Conservation (phyloP, 2,329 filamentous ascomycete species). For the Trichoderma gracile region DNA sequence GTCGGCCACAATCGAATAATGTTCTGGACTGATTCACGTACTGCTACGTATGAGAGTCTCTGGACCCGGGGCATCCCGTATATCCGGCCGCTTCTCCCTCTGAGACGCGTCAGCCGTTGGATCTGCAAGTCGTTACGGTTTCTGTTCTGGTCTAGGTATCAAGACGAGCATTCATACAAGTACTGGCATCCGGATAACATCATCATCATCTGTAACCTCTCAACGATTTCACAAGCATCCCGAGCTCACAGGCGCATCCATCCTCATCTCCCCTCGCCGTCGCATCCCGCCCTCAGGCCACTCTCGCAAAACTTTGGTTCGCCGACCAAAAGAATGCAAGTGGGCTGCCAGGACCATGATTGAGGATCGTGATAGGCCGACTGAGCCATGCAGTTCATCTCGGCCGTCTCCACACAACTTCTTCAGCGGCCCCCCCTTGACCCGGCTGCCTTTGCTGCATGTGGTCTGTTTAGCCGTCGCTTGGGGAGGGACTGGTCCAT, state of each 20-base stretch:
- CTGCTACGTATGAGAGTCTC: neutral
- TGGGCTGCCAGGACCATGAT: neutral
- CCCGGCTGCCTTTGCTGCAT: neutral
- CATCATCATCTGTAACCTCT: neutral
- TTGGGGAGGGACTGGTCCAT: neutral
- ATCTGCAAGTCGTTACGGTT: neutral
- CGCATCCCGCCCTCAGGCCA: slow-evolving; percentile 14
- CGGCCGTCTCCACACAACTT: slow-evolving; percentile 7
- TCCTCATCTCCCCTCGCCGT: slow-evolving; percentile 1
- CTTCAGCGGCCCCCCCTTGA: neutral
- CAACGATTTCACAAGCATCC: neutral
- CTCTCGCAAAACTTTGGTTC: neutral
- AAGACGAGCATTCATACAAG: neutral
- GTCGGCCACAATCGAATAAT: neutral
- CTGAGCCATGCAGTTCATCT: neutral
- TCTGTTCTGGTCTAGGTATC: neutral
- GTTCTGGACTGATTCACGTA: neutral
- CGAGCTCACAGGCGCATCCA: too few species aligned
- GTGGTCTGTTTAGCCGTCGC: slow-evolving; percentile 10
- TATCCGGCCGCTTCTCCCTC: neutral
- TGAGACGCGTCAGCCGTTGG: neutral
- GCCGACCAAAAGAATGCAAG: neutral
- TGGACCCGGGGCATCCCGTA: neutral
- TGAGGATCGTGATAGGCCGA: slow-evolving; percentile 1
- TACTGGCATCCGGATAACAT: neutral